A percentile compares a stretch with the other conserved stretches of the same genome.
Conservation (phyloP, 306 rosid species). For the Pachyrhizus erosus region DNA sequence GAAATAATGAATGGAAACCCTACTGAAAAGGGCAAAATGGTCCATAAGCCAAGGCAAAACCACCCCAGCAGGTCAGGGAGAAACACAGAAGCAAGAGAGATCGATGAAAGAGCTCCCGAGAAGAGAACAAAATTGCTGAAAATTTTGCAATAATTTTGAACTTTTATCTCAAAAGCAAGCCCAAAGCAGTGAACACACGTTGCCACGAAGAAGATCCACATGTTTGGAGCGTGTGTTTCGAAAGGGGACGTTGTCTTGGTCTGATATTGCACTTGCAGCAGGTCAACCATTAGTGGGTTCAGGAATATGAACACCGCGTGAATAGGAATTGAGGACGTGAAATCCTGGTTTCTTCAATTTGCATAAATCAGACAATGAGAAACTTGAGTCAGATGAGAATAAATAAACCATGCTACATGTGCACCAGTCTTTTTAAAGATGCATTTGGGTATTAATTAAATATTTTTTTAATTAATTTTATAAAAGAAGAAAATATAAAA, state of each 20-base stretch:
- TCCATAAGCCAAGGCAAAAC: slow-evolving; percentile 6
- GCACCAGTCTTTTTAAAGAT: no score
- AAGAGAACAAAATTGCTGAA: slow-evolving; percentile 29
- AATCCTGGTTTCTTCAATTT: slow-evolving; percentile 17
- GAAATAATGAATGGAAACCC: slow-evolving; percentile 24
- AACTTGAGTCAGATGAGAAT: background rate
- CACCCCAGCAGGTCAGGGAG: slow-evolving; percentile 4
- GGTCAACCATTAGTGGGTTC: slow-evolving; percentile 42
- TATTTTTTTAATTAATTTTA: no score
- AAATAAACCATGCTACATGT: no score
- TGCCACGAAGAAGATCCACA: slow-evolving; percentile 41
- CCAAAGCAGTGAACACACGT: slow-evolving; percentile 39
- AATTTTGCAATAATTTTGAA: background rate
- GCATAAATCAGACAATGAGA: background rate
- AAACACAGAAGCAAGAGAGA: slow-evolving; percentile 31
- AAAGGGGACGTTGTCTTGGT: slow-evolving; percentile 3
- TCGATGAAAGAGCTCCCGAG: slow-evolving; percentile 32
- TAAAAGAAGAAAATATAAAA: no score
- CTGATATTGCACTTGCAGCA: slow-evolving; percentile 33
- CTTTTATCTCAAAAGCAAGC: slow-evolving; percentile 34
- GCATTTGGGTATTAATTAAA: no score
- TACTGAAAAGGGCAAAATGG: slow-evolving; percentile 3
- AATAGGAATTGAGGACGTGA: slow-evolving; percentile 26
- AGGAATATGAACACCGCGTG: slow-evolving; percentile 41
- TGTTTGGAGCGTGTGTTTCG: slow-evolving; percentile 31